These are phyloP conservation scores for Sphagnum contortum DNA, from an alignment of 225 moss, liverwort and hornwort genomes.

Conservation along the genomic window DNA sequence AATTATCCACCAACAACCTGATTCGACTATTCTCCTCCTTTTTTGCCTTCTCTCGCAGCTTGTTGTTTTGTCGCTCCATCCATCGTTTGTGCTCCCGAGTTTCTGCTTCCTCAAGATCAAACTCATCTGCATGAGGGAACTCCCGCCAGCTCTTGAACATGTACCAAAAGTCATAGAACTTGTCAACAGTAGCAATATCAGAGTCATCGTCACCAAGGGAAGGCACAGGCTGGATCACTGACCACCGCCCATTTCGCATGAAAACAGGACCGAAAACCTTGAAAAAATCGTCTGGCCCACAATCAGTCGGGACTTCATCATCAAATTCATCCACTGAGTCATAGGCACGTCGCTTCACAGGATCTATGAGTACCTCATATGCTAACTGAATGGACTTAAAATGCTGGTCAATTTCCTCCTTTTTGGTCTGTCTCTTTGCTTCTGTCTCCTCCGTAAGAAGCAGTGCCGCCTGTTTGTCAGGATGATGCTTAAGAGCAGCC, in stretches of 20 bases:
- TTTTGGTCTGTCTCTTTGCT: slow-evolving; percentile 68
- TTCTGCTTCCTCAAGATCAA: slow-evolving; percentile 91
- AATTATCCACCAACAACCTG: slow-evolving; percentile 76
- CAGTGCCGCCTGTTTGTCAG: slow-evolving; percentile 86
- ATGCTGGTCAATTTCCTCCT: slow-evolving; percentile 87
- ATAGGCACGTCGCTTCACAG: slow-evolving; percentile 72
- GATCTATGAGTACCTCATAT: slow-evolving; percentile 87
- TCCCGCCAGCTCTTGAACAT: slow-evolving; percentile 95
- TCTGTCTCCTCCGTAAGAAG: slow-evolving; percentile 68
- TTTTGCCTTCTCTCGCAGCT: slow-evolving; percentile 89
- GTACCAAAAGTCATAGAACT: slow-evolving; percentile 95
- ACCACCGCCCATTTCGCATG: slow-evolving; percentile 93
- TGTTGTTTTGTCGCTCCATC: slow-evolving; percentile 98
- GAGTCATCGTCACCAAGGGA: slow-evolving; percentile 56
- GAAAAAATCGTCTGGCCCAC: slow-evolving; percentile 64
- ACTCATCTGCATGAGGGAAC: slow-evolving; percentile 96
- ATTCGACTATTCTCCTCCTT: slow-evolving; percentile 86
- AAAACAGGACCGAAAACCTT: slow-evolving; percentile 87
- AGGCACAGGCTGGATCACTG: slow-evolving; percentile 71
- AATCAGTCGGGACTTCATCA: slow-evolving; percentile 90
- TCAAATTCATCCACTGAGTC: slow-evolving; percentile 98
- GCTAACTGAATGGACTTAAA: slow-evolving; percentile 96
- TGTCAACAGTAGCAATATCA: slow-evolving; percentile 53
- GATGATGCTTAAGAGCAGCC: slow-evolving; percentile 88
- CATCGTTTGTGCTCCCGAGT: slow-evolving; percentile 96